These are phyloP conservation scores for Ailanthus altissimus DNA, from an alignment of 345 rosid genomes.

Conservation along the genomic window DNA sequence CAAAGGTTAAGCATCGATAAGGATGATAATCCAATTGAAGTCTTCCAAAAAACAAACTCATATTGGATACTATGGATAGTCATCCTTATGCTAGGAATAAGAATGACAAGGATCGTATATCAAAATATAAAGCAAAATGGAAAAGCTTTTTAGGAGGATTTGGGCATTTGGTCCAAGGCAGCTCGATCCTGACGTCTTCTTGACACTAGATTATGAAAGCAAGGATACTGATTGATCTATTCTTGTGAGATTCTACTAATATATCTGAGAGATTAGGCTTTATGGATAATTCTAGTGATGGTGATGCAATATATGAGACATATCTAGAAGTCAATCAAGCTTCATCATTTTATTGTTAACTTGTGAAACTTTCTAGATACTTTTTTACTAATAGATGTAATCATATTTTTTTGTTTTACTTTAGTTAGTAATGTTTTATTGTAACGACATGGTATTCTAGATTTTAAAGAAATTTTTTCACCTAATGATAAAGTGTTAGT, in stretches of 20 bases:
- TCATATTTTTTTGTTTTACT: no score
- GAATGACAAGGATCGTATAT: constrained; percentile 57
- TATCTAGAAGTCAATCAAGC: constrained; percentile 37
- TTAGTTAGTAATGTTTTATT: no score
- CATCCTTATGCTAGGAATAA: constrained; percentile 47
- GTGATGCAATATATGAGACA: constrained; percentile 26
- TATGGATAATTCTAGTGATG: constrained; percentile 35
- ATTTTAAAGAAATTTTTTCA: no score
- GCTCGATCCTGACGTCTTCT: constrained; percentile 87
- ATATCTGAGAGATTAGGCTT: constrained; percentile 78
- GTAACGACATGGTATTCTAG: no score
- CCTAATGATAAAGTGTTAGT: no score
- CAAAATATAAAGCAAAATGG: constrained; percentile 72
- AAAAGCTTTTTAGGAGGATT: constrained; percentile 61
- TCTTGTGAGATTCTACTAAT: constrained; percentile 58
- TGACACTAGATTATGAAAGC: constrained; percentile 60
- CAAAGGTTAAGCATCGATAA: constrained; percentile 36
- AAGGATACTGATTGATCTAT: constrained; percentile 38
- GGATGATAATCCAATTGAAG: constrained; percentile 59
- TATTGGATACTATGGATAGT: constrained; percentile 56
- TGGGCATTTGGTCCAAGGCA: constrained; percentile 98
- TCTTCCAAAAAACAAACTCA: constrained; percentile 46
- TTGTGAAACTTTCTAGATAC: no score
- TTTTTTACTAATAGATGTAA: no score
- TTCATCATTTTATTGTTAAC: no score